Percentiles rank a stretch among this genome's conserved stretches.
These are phyloP conservation scores for Leishmania tarentolae DNA, from an alignment of 208 protist species.

Conservation along the genomic window DNA sequence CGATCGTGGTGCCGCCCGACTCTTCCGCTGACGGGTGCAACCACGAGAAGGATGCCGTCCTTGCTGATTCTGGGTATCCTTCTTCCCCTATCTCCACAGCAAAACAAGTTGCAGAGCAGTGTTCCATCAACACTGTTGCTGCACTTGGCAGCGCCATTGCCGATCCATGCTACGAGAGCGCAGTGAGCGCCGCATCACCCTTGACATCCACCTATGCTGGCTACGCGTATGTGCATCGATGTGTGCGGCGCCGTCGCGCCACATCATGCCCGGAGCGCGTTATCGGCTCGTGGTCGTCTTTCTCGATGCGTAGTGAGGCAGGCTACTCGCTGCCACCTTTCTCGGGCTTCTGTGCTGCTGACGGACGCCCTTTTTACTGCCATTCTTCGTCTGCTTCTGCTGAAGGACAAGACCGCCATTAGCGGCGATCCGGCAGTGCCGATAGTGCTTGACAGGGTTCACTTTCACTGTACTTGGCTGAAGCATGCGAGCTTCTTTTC, in stretches of 20 bases:
- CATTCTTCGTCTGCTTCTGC: not conserved
- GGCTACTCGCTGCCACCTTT: constrained; percentile 17
- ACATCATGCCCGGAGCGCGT: constrained; percentile 23
- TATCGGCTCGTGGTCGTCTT: not conserved
- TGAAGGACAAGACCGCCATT: not conserved
- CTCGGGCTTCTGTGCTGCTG: constrained; percentile 27
- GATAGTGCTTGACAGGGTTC: not conserved
- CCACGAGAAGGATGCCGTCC: not conserved
- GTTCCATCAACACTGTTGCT: not conserved
- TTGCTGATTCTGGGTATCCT: not conserved
- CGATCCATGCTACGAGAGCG: not conserved
- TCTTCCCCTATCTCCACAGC: not conserved
- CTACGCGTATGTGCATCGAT: constrained; percentile 6
- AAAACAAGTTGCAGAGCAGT: not conserved
- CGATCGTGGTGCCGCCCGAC: not conserved
- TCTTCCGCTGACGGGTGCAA: not conserved
- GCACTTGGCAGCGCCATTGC: not conserved
- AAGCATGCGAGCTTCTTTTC: not conserved
- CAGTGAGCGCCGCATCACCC: not conserved
- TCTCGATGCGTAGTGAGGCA: not conserved
- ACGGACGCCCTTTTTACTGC: constrained; percentile 15
- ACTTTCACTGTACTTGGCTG: not conserved
- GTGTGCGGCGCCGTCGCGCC: not conserved
- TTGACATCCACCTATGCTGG: constrained; percentile 9
- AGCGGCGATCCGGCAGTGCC: not conserved